These are phyloP conservation scores for Saccharum hybrid DNA, from an alignment of 202 grass and related monocot species.

Conservation along the genomic window DNA sequence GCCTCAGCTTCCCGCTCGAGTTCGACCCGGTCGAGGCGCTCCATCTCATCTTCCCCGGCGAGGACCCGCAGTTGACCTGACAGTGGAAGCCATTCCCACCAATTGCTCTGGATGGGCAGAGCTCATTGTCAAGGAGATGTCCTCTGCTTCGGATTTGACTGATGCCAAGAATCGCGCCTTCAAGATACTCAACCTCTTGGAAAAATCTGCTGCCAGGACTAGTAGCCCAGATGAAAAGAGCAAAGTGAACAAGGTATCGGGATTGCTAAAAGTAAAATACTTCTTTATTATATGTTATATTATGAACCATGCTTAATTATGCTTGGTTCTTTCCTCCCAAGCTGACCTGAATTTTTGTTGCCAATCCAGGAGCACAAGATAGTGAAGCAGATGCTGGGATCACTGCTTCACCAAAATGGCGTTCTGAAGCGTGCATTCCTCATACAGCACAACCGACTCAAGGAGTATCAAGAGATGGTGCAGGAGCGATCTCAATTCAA, in stretches of 20 bases:
- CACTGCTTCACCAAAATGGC: slow-evolving; percentile 60
- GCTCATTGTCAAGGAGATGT: slow-evolving; percentile 61
- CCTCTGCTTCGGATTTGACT: slow-evolving; percentile 39
- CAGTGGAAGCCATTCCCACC: not conserved
- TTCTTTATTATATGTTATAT: not conserved
- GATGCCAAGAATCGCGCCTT: slow-evolving; percentile 56
- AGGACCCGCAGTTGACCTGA: slow-evolving; percentile 24
- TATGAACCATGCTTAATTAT: not conserved
- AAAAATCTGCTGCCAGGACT: slow-evolving; percentile 22
- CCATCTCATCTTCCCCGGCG: slow-evolving; percentile 47
- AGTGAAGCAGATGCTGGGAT: slow-evolving; percentile 65
- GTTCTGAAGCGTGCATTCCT: slow-evolving; percentile 64
- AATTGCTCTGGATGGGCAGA: slow-evolving; percentile 51
- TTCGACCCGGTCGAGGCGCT: slow-evolving; percentile 45
- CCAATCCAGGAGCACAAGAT: slow-evolving; percentile 58
- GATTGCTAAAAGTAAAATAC: not conserved
- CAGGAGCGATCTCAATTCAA: slow-evolving; percentile 50
- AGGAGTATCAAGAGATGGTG: slow-evolving; percentile 59
- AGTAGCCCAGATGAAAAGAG: slow-evolving; percentile 5
- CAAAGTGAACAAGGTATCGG: slow-evolving; percentile 46
- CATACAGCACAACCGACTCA: slow-evolving; percentile 60
- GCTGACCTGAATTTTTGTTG: slow-evolving; percentile 15
- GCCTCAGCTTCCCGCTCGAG: slow-evolving; percentile 40
- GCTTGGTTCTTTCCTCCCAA: not conserved
- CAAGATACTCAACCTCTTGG: slow-evolving; percentile 49